A percentile compares a stretch with the other conserved stretches of the same genome.
These are phyloP conservation scores for Apiospora arundinis DNA, from an alignment of 2,329 filamentous ascomycete species.

Conservation along the genomic window DNA sequence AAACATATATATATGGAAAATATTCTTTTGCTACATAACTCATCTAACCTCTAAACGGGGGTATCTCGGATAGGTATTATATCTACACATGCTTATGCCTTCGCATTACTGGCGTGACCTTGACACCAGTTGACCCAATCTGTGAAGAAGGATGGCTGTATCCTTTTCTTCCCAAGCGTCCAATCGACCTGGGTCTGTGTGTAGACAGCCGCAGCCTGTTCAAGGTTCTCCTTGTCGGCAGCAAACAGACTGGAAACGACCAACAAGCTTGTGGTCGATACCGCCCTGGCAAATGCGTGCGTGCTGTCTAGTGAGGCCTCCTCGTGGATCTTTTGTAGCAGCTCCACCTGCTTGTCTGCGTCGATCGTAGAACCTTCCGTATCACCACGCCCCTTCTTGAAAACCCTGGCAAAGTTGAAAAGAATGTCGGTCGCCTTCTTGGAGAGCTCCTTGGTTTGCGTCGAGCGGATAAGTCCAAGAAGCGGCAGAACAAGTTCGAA, in stretches of 20 bases:
- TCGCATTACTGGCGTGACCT: conserved; percentile 48
- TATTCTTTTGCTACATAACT: conserved; percentile 1
- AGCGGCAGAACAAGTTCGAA: conserved; percentile 78
- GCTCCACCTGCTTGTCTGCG: conserved; percentile 54
- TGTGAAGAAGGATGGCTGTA: conserved; percentile 70
- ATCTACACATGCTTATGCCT: conserved; percentile 20
- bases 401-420: conserved; percentile 70
- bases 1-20: not conserved
- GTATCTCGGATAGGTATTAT: conserved; percentile 11
- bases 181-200: conserved; percentile 64
- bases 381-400: conserved; percentile 62
- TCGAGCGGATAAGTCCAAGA: conserved; percentile 77
- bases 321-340: conserved; percentile 72
- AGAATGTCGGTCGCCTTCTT: conserved; percentile 77
- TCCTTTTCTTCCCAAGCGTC: conserved; percentile 62
- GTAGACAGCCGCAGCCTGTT: conserved; percentile 68
- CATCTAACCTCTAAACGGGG: conserved; percentile 12
- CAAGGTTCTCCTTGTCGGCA: conserved; percentile 57
- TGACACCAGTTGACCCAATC: conserved; percentile 80
- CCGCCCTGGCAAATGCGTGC: conserved; percentile 75
- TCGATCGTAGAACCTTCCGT: conserved; percentile 50
- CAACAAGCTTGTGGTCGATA: conserved; percentile 74
- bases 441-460: conserved; percentile 75
- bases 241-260: conserved; percentile 67
- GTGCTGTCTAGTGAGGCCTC: conserved; percentile 69